Evolutionary conservation across 2,329 filamentous ascomycete species (phyloP), one percentile per base, ranked within the genome.

Genomic region (Calonectria honghensis): DNA sequence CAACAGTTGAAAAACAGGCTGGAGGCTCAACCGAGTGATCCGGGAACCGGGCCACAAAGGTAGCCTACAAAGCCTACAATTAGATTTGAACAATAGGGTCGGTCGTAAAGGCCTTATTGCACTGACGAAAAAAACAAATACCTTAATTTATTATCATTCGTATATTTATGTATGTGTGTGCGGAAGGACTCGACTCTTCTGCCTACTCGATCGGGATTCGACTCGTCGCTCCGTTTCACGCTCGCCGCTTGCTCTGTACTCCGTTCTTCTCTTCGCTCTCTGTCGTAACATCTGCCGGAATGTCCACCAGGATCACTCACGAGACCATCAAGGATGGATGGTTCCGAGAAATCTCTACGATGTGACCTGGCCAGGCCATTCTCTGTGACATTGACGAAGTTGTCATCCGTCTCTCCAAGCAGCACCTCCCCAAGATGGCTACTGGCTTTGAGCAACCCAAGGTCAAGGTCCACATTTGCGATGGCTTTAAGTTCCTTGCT

Each of bases 321-420:
- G 91, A 92, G 85, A 95, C 93, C 84, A 95, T 95, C 89, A 91
- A 94, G 88, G 92, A 98, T 98, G 97, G 96, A 89, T 99, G 97
- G 97, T 99, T 99, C 94, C 95, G 96, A 87, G 97, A 99, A 90
- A 96, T 98, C 89, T 98, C 95, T 82, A 90, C 96, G 85, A 98
- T 99, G 96, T 99, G 97, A 97, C 96, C 97, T 77, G 95, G 97
- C 86, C 97, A 98, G 90, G 97, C 97, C 76, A 94, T 94, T 79
- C 95, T 99, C 81, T 98, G 96, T 90, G 97, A 99, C 88, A 99
- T 99, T 86, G 97, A 99, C 83, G 97, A 98, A 92, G 96, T 97
- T 80, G 97, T 99, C 86, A 97, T 98, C 88, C 95, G 97, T 82
- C 93, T 99, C 83, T 98, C 96, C 87, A 98, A 98, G 94, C 91